Percentiles rank a stretch among this genome's conserved stretches.
phyloP scores from a whole-genome alignment of 139 green algal species.

The Nannochloris sp. region DNA sequence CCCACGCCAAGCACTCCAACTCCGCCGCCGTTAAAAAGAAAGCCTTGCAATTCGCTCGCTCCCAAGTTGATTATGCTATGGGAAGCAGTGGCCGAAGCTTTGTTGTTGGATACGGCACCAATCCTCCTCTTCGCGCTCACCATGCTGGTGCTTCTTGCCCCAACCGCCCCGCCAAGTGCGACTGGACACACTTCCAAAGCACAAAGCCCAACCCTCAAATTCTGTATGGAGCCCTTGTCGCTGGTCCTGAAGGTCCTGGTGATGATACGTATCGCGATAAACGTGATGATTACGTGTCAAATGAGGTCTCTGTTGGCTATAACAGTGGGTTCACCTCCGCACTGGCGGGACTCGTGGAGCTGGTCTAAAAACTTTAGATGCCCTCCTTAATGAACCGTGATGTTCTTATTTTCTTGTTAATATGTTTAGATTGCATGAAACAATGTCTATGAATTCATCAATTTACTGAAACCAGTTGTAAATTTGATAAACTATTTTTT shows the following conservation, averaged over 20 bases:
- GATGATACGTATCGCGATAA: constrained; percentile 23
- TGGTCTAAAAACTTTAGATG: too few species aligned
- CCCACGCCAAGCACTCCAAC: neutral
- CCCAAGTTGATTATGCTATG: constrained; percentile 16
- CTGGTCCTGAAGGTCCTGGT: constrained; percentile 4
- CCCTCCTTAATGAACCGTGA: too few species aligned
- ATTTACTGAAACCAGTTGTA: neutral
- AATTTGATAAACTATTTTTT: constrained; percentile 3
- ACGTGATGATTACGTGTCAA: constrained; percentile 18
- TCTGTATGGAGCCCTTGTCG: constrained; percentile 24
- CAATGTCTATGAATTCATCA: too few species aligned
- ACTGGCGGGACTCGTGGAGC: constrained; percentile 13
- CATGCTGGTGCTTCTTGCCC: constrained; percentile 29
- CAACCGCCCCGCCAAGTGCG: neutral
- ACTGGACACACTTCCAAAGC: neutral
- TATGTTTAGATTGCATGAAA: neutral
- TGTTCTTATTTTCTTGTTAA: neutral
- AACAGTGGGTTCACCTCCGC: constrained; percentile 26
- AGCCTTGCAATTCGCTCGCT: neutral
- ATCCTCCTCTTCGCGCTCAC: constrained; percentile 18
- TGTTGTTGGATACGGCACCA: constrained; percentile 27
- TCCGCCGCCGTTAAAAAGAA: neutral
- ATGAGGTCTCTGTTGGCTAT: constrained; percentile 27
- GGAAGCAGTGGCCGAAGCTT: constrained; percentile 24
- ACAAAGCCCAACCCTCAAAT: constrained; percentile 19